Base-by-base conservation (phyloP, 441 rosid species). In the Euphorbia celastroides region DNA sequence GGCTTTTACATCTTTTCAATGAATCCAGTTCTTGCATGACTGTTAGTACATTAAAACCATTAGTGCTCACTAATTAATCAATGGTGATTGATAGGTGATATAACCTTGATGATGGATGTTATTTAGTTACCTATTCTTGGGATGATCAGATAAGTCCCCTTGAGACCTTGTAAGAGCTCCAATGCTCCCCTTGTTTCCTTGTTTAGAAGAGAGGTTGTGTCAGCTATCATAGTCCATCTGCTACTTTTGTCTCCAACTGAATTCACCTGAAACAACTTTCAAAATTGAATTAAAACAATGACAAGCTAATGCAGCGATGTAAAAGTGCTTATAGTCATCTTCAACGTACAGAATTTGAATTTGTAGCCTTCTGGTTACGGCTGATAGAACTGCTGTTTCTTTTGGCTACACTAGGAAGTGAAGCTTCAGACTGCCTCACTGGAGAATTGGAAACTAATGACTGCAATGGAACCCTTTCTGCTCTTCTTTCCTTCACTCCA, bases 121-220 rank as follows among this genome's bases (percentile, higher is more conserved):
- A 67, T 56, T 65, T 42, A 14, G 25, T 78, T 84, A 91, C 99
- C 96, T 60, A 74, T 86, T 76, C 89, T 79, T 66, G 96, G 96
- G 68, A 91, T 73, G 74, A 88, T 71, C 64, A 93, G 52, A 28
- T 66, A 86, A 57, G 97, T 93, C 62, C 93, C 85, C 77, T 82
- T 88, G 72, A 93, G 86, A 73, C 96, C 96, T 81, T 86, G 86
- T 68, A 93, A 83, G 56, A 89, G 84, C 78, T 83, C 83, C 56
- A 91, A 71, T 41, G 90, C 76, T 76, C 79, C 84, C 78, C 84
- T 82, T 26, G 89, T 86, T 51, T 81, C 89, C 73, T 74, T 83
- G 76, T 83, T 81, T 57, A 91, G 70, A 73, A 91, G 83, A 67
- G 96, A 77, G 76, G 82, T 66, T 23, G 83, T 78, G 73, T 89